A percentile compares a stretch with the other conserved stretches of the same genome.
Evolutionary conservation across 352 stramenopile genomes (phyloP).

Genomic region (Phytophthora boehmeriae): DNA sequence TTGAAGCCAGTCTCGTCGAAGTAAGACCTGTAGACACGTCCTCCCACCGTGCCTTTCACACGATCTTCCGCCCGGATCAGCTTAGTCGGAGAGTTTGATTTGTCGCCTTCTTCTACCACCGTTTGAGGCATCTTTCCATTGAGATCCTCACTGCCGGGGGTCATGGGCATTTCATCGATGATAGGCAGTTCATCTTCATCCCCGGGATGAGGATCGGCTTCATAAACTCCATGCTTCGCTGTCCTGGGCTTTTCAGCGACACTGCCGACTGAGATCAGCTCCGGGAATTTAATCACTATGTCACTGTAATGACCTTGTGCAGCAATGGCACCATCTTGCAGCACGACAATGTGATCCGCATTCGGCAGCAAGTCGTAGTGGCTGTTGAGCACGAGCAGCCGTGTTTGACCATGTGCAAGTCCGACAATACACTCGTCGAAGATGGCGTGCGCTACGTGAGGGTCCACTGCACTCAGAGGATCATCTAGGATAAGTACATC

Average conservation of each 20-base stretch:
- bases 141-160: too few relatives aligned
- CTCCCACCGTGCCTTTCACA: slow-evolving; percentile 32
- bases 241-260: too few relatives aligned
- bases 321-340: slow-evolving; percentile 74
- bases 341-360: slow-evolving; percentile 52
- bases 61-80: slow-evolving; percentile 12
- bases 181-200: too few relatives aligned
- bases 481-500: slow-evolving; percentile 96
- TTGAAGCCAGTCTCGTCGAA: slow-evolving; percentile 29
- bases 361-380: slow-evolving; percentile 87
- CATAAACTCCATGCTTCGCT: too few relatives aligned
- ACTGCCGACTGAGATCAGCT: slow-evolving; percentile 8
- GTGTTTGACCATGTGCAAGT: slow-evolving; percentile 61
- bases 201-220: too few relatives aligned
- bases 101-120: too few relatives aligned
- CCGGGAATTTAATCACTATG: slow-evolving; percentile 43
- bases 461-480: slow-evolving; percentile 92
- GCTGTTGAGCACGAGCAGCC: slow-evolving; percentile 92
- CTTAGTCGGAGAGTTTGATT: neutral
- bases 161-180: too few relatives aligned
- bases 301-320: slow-evolving; percentile 78
- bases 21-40: slow-evolving; percentile 40
- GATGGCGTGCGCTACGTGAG: slow-evolving; percentile 93
- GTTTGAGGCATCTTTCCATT: too few relatives aligned
- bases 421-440: slow-evolving; percentile 88